Conservation (phyloP, 192 early-diverging fungal species). For the Coemansia sp. region DNA sequence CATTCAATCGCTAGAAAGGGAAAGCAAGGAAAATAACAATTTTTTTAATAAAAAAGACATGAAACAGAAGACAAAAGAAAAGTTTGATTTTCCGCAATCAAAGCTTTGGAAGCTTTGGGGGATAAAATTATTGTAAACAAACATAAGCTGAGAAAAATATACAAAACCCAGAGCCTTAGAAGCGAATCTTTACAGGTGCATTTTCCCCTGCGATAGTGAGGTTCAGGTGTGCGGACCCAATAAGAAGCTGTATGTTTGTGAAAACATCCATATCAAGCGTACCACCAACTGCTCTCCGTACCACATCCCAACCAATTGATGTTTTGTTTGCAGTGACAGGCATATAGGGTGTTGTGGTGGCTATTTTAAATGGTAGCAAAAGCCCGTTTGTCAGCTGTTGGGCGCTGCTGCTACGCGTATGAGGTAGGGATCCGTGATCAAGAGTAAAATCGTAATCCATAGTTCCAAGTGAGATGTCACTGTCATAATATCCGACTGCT, state of each 20-base stretch:
- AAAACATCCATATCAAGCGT: slow-evolving; percentile 49
- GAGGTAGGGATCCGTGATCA: background rate
- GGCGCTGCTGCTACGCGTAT: background rate
- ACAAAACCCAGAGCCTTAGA: slow-evolving; percentile 1
- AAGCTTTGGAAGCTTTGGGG: too few species aligned
- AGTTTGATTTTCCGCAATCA: background rate
- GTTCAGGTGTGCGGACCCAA: slow-evolving; percentile 44
- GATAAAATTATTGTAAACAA: too few species aligned
- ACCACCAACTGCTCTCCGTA: slow-evolving; percentile 43
- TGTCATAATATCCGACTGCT: slow-evolving; percentile 38
- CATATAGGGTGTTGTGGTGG: slow-evolving; percentile 33
- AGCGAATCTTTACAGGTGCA: slow-evolving; percentile 45
- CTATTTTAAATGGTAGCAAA: slow-evolving; percentile 28
- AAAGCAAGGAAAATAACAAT: background rate
- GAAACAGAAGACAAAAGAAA: background rate
- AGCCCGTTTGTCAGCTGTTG: slow-evolving; percentile 16
- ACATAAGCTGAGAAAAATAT: background rate
- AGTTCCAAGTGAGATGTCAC: slow-evolving; percentile 32
- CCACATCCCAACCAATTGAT: slow-evolving; percentile 51
- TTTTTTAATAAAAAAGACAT: background rate
- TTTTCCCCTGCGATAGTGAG: slow-evolving; percentile 38
- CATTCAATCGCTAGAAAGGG: background rate
- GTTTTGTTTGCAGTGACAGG: slow-evolving; percentile 43
- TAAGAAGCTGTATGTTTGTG: slow-evolving; percentile 36
- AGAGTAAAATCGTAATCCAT: slow-evolving; percentile 40